Evolutionary conservation across 148 eudicot genomes (phyloP).

Genomic region (Pharnaceum exiguum): DNA sequence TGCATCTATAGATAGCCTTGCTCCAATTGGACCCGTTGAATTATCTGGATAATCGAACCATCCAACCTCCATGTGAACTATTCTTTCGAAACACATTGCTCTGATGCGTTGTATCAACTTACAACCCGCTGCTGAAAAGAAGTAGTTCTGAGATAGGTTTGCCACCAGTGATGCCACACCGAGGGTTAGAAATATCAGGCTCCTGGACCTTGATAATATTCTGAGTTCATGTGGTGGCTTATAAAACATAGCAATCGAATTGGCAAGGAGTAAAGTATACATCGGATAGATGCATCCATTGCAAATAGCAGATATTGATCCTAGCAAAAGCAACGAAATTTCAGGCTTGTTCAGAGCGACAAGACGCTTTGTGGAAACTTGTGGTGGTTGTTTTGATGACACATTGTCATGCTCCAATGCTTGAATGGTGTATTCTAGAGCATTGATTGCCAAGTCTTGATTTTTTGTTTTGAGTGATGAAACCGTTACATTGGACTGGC

Average conservation of each 20-base stretch:
- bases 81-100: constrained; percentile 62
- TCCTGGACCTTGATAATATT: constrained; percentile 29
- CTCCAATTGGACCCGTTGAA: constrained; percentile 80
- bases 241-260: constrained; percentile 25
- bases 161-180: constrained; percentile 23
- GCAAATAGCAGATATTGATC: constrained; percentile 19
- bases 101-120: constrained; percentile 29
- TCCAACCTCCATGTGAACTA: constrained; percentile 69
- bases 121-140: constrained; percentile 31
- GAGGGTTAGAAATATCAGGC: constrained; percentile 24
- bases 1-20: constrained; percentile 75
- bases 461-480: constrained; percentile 49
- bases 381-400: constrained; percentile 17
- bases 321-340: constrained; percentile 25
- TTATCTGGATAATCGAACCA: constrained; percentile 76
- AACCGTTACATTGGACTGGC: constrained; percentile 39
- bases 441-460: constrained; percentile 31
- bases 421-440: constrained; percentile 2
- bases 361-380: constrained; percentile 27
- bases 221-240: constrained; percentile 24
- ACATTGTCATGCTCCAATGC: constrained; percentile 8
- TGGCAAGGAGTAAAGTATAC: constrained; percentile 25
- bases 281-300: constrained; percentile 27
- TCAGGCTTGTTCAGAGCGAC: constrained; percentile 35
- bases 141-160: constrained; percentile 21